Conservation (phyloP, 2,329 filamentous ascomycete species). For the Colletotrichum viniferum region DNA sequence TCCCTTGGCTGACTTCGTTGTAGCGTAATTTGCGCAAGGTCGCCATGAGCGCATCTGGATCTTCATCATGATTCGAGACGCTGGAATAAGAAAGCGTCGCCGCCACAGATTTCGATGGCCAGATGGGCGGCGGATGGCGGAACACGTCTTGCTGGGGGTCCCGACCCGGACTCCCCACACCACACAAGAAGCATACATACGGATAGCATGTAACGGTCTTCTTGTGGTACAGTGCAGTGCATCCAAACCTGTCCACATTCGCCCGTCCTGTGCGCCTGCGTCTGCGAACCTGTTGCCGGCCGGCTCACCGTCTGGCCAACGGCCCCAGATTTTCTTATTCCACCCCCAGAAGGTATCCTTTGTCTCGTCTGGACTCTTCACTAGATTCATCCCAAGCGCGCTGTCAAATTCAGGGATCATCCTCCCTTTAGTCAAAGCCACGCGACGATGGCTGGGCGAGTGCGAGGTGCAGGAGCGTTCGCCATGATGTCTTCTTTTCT, state of each 20-base stretch:
- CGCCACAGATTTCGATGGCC: constrained; percentile 16
- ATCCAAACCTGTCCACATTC: background rate
- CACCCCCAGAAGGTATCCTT: background rate
- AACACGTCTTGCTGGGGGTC: background rate
- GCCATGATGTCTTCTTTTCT: constrained; percentile 8
- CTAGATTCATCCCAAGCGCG: background rate
- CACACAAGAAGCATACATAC: background rate
- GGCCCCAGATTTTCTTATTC: constrained; percentile 12
- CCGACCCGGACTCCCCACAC: constrained; percentile 1
- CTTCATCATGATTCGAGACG: constrained; percentile 18
- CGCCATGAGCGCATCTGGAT: constrained; percentile 14
- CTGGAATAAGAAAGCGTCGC: constrained; percentile 14
- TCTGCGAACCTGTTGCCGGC: constrained; percentile 5
- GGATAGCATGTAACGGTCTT: constrained; percentile 7
- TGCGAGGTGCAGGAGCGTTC: constrained; percentile 12
- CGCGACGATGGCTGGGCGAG: constrained; percentile 13
- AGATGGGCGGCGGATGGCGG: constrained; percentile 1
- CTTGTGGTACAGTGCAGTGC: background rate
- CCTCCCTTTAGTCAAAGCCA: constrained; percentile 16
- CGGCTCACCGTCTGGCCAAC: constrained; percentile 11
- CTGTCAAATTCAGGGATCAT: constrained; percentile 5
- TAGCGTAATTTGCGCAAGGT: background rate
- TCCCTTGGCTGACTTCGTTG: background rate
- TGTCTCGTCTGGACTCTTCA: constrained; percentile 17
- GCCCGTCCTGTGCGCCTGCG: background rate